Conservation (phyloP, 257 asterid species). For the Lithospermum erythrorhizon region DNA sequence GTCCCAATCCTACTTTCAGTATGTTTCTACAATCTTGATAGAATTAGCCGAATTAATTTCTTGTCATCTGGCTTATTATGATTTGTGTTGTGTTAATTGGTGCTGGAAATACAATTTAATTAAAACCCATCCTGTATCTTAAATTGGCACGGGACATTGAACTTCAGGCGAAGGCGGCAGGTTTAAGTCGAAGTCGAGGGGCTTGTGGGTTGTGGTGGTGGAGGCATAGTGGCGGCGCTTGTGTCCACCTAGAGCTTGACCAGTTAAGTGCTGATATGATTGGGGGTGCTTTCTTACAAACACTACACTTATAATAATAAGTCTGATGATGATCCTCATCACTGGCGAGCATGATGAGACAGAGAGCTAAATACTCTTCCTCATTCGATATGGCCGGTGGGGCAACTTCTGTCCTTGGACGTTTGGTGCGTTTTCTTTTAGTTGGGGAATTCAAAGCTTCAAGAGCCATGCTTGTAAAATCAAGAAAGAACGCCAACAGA, state of each 20-base stretch:
- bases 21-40: too few relatives aligned
- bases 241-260: slow-evolving; percentile 49
- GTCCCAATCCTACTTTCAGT: too few relatives aligned
- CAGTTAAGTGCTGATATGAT: slow-evolving; percentile 45
- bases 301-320: slow-evolving; percentile 14
- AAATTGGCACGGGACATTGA: too few relatives aligned
- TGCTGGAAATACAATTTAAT: too few relatives aligned
- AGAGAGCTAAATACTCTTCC: slow-evolving; percentile 56
- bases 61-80: too few relatives aligned
- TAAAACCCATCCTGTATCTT: too few relatives aligned
- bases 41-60: too few relatives aligned
- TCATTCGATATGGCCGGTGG: slow-evolving; percentile 7
- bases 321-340: too few relatives aligned
- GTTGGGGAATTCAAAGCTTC: slow-evolving; percentile 40
- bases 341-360: slow-evolving; percentile 58
- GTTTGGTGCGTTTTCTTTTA: slow-evolving; percentile 48
- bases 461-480: slow-evolving; percentile 30
- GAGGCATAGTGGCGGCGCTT: slow-evolving; percentile 34
- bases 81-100: too few relatives aligned
- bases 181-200: slow-evolving; percentile 23
- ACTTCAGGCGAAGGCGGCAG: slow-evolving; percentile 15
- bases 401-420: slow-evolving; percentile 7
- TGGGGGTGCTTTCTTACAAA: slow-evolving; percentile 21
- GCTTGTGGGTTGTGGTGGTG: slow-evolving; percentile 4
- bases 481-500: too few relatives aligned